Conservation (phyloP, 1,139 yeast genomes). For the Zhuliangozyma parablackwelliae region DNA sequence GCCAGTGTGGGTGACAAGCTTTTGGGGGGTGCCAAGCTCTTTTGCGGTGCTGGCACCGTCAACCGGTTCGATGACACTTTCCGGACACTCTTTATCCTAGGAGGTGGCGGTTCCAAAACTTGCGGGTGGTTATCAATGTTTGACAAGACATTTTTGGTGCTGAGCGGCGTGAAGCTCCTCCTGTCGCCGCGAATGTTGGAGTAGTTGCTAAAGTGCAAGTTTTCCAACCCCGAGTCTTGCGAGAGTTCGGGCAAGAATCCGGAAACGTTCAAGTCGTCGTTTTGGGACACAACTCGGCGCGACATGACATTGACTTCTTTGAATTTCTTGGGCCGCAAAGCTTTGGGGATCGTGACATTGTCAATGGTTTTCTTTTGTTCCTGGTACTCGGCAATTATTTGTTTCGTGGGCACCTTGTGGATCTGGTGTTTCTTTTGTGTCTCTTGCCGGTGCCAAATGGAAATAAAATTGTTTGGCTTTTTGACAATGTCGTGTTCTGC, state of each 20-base stretch:
- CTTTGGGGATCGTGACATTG: constrained; percentile 12
- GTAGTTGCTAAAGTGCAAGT: constrained; percentile 24
- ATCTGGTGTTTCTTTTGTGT: constrained; percentile 15
- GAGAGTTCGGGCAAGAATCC: constrained; percentile 45
- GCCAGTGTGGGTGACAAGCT: background rate
- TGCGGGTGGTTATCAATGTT: constrained; percentile 17
- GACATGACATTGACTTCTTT: constrained; percentile 44
- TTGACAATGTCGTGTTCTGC: constrained; percentile 39
- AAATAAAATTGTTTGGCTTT: constrained; percentile 25
- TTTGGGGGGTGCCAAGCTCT: no score
- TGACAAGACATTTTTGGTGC: constrained; percentile 26
- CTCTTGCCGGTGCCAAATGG: constrained; percentile 45
- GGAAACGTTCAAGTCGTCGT: constrained; percentile 34
- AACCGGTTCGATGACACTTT: background rate
- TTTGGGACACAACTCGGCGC: constrained; percentile 37
- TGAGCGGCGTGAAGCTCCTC: constrained; percentile 23
- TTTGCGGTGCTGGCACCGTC: background rate
- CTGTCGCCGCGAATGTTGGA: constrained; percentile 19
- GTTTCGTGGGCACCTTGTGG: constrained; percentile 9
- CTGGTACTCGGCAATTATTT: constrained; percentile 6
- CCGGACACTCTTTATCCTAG: constrained; percentile 5
- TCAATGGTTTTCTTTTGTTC: constrained; percentile 4
- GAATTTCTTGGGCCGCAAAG: constrained; percentile 29
- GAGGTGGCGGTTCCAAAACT: constrained; percentile 21
- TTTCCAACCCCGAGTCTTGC: constrained; percentile 45